Evolutionary conservation across 768 basidiomycete genomes (phyloP), one percentile per base, ranked within the genome.

Genomic region (Termitomyces sp.): DNA sequence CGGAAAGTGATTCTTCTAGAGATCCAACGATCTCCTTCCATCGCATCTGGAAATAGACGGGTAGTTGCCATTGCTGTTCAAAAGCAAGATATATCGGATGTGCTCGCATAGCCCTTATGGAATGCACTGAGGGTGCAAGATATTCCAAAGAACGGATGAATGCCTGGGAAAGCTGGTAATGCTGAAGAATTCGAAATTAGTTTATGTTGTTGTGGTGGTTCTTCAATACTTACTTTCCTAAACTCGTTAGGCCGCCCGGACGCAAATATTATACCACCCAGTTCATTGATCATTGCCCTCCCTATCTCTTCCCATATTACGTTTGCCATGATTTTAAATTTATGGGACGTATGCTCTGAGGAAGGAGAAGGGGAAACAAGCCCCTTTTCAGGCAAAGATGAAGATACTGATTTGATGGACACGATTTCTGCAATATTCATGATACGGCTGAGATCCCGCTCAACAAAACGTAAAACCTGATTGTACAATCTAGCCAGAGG

Each of bases 1-100:
- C 65, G 18, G 72, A 67, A 14, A 98, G 72, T 2, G 75, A 72
- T 13, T 88, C 86, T 73, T 99, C 97, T 16, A 97, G 73, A 50
- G 77, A 79, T 0, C 81, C 74, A 0, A 95, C 85, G 52, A 96
- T 91, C 67, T 97, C 96, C 72, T 97, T 97, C 93, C 95, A 96
- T 44, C 96, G 83, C 59, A 99, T 76, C 67, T 99, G 97, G 70
- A 96, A 98, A 69, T 98, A 98, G 9, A 98, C 90, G 1, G 93
- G 91, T 3, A 99, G 81, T 68, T 98, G 97, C 95, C 97, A 99
- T 36, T 94, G 82, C 59, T 83, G 80, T 67, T 89, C 84, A 67
- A 98, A 97, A 1, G 85, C 72, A 24, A 67, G 62, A 69, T 87
- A 96, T 4, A 86, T 76, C 0, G 86, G 82, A 69, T 93, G 90